Evolutionary conservation across 192 early-diverging fungal genomes (phyloP), one percentile per base, ranked within the genome.

Genomic region (Backusella parvicylindrica): DNA sequence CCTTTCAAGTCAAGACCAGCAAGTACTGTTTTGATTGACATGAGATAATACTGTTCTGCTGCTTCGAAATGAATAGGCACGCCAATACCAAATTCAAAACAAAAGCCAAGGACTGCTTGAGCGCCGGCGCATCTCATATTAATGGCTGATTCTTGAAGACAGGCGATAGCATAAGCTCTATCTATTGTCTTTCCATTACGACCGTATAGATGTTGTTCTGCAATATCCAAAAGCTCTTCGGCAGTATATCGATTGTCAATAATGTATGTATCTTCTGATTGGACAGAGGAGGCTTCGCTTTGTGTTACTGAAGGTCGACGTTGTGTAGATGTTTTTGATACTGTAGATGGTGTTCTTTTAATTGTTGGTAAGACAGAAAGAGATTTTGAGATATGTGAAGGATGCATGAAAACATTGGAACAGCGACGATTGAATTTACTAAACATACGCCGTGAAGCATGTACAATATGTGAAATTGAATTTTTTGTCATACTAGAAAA

Each of bases 41-140:
- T 64, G 26, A 90, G 75, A 74, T 96, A 95, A 64, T 92, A 81
- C 36, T 76, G 66, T 73, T 96, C 95, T 35, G 91, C 89, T 43
- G 77, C 76, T 50, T 84, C 76, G 79, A 85, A 90, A 50, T 95
- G 86, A 16, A 77, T 78, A n/a, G 80, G 75, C 12, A 91, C 70
- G 3, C 95, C 95, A 8, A 96, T 77, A 15, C 91, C 94, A 83
- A 96, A 96, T 74, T 96, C 95, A 83, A 90, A 91, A 76, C 92
- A 94, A 75, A 96, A 95, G 8, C 89, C 95, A 5, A 95, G 80
- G 2, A 94, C 73, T 0, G 92, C 91, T 68, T 91, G 83, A 36
- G 88, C 86, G n/a, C 85, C 82, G 12, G 79, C 16, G 47, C 87
- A 84, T 41, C 38, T 6, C 26, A 78, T 77, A 26, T 79, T 50